Percentiles rank a stretch among this genome's conserved stretches.
Conservation (phyloP, 2,329 filamentous ascomycete species). For the Microascus cirrosus region DNA sequence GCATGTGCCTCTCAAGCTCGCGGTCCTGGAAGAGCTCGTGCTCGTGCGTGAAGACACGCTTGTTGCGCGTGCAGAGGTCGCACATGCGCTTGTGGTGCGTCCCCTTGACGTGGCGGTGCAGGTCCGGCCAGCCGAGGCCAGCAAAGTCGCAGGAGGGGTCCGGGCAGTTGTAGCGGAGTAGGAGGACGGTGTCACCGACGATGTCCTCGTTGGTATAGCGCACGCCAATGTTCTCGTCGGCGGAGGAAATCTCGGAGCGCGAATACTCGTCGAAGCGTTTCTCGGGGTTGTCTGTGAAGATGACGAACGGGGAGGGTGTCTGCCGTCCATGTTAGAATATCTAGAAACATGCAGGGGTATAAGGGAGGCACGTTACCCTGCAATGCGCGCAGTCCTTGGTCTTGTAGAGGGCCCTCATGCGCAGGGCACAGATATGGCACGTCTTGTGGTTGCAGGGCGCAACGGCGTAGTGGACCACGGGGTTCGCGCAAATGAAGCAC, state of each 20-base stretch:
- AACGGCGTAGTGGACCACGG: slow-evolving; percentile 76
- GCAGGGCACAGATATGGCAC: slow-evolving; percentile 88
- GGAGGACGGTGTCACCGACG: slow-evolving; percentile 76
- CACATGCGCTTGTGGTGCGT: slow-evolving; percentile 83
- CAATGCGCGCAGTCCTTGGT: slow-evolving; percentile 96
- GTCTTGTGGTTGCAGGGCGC: slow-evolving; percentile 93
- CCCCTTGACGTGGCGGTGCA: slow-evolving; percentile 66
- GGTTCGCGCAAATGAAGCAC: slow-evolving; percentile 96
- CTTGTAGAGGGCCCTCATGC: slow-evolving; percentile 90
- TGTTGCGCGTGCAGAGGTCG: slow-evolving; percentile 82
- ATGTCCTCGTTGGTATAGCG: slow-evolving; percentile 83
- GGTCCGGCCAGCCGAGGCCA: slow-evolving; percentile 52
- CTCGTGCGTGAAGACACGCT: slow-evolving; percentile 97
- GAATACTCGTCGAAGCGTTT: slow-evolving; percentile 83
- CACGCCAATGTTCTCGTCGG: slow-evolving; percentile 81
- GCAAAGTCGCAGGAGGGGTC: slow-evolving; percentile 71
- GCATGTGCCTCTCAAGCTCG: slow-evolving; percentile 80
- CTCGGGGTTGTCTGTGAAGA: slow-evolving; percentile 77
- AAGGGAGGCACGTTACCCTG: slow-evolving; percentile 37
- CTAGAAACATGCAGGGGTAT: background rate
- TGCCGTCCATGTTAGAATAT: slow-evolving; percentile 15
- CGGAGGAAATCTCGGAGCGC: slow-evolving; percentile 59
- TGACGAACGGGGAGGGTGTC: slow-evolving; percentile 67
- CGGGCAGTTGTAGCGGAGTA: slow-evolving; percentile 91
- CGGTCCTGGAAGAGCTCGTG: slow-evolving; percentile 80